Evolutionary conservation across 371 early-diverging fungal genomes (phyloP), one percentile per base, ranked within the genome.

Genomic region (Mortierella sp.): DNA sequence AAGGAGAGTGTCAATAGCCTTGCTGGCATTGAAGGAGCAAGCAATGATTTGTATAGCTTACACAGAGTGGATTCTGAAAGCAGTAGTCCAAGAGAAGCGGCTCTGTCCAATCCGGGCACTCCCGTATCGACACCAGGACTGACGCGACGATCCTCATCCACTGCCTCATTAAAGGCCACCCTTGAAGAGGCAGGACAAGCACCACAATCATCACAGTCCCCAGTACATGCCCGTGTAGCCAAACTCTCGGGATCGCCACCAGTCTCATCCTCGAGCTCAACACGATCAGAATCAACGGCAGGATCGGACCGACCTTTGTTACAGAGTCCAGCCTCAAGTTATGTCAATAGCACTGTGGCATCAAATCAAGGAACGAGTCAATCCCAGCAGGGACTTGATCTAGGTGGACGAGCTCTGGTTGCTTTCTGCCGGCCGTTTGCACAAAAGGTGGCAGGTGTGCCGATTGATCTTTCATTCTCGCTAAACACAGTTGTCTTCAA

Each of bases 361-460:
- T 12, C 21, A 4, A 4, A 26, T 4, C 53, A 53, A 23, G 23
- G 3, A 2, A 7, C 23, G 21, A 2, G 3, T 53, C 5, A 3
- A 37, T 5, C 37, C 45, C 19, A 44, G 29, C 26, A 47, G 18
- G 19, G 62, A 37, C 28, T 21, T 43, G 18, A 52, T 37, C 44
- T 59, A 18, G 79, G 79, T 14, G 72, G 66, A 50, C 61, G 79
- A 12, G 79, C 79, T 15, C 29, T 79, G 29, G 52, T 69, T 44
- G 79, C 79, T 9, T 79, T 79, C 65, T 79, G 79, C 55, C 65
- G 79, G 11, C 79, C 79, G 2, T 79, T 62, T 72, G 79, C 79
- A 4, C 79, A 79, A 51, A 79, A 72, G 50, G 72, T 79, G 12
- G 79, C 73, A 12, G 79, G 79, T 18, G 60, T 57, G 19, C 79